Evolutionary conservation across 1,284 basidiomycete genomes (phyloP), one percentile per base, ranked within the genome.

Genomic region (Farysia itapuensis): DNA sequence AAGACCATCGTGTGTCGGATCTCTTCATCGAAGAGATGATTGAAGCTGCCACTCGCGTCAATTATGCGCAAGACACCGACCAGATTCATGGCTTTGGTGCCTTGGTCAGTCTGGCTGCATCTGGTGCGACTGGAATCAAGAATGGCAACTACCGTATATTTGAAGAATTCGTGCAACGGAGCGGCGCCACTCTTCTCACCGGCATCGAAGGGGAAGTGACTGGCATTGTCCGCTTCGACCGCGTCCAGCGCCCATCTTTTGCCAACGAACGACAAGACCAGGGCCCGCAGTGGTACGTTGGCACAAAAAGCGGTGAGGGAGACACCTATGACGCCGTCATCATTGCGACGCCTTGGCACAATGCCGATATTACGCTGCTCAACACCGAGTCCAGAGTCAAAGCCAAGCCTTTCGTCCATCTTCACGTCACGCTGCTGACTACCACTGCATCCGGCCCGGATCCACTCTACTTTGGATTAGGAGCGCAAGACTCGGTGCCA

Each of bases 101-200:
- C 1, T 77, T 84, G 14, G 82, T 82, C 43, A 87, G 86, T 7
- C 80, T 96, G 12, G 89, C 89, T 2, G 82, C 90, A 0, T 79
- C 74, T 0, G 85, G 86, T 5, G 89, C 89, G 0, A 79, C 79
- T 1, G 81, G 82, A 13, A 82, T 96, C 36, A 78, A 81, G 51
- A 86, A 87, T 2, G 94, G 94, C 2, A 96, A 97, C 78, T 89
- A 83, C 77, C 83, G 83, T 63, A 82, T 97, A 32, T 97, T 97
- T 72, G 85, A 90, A 59, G 77, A 84, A 35, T 92, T 97, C 79
- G 74, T 93, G 28, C 80, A 83, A 8, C 79, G 80, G 11, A 88
- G 88, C 6, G 81, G 81, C 8, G 89, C 77, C 1, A 31, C 41
- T 1, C 4, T 78, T 1, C 41, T 57, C 4, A 39, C 64, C 3